Evolutionary conservation across 2,329 filamentous ascomycete genomes (phyloP).

Genomic region (Cladorrhinum sp.): DNA sequence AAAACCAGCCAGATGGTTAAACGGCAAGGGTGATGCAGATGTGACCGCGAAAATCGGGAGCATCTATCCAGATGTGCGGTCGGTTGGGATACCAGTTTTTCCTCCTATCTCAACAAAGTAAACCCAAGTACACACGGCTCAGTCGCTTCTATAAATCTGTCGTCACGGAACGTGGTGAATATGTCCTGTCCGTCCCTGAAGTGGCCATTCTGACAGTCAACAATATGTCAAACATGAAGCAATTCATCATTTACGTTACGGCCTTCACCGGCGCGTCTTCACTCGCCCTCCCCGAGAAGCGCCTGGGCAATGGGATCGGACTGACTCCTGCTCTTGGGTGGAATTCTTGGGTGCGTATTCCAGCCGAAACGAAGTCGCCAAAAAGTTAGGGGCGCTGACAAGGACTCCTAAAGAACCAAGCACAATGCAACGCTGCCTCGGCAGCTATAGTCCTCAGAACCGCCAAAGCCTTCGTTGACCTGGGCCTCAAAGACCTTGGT

Average conservation of each 20-base stretch:
- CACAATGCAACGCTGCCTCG: slow-evolving; percentile 20
- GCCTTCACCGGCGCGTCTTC: neutral
- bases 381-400: neutral
- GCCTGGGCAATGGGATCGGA: neutral
- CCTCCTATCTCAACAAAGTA: neutral
- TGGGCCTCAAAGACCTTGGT: slow-evolving; percentile 23
- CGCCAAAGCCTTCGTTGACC: slow-evolving; percentile 19
- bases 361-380: neutral
- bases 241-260: neutral
- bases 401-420: slow-evolving; percentile 13
- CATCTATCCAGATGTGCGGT: neutral
- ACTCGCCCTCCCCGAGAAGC: neutral
- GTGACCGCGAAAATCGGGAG: neutral
- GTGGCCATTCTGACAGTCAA: neutral
- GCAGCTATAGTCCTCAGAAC: slow-evolving; percentile 16
- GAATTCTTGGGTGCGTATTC: neutral
- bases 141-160: neutral
- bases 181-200: neutral
- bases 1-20: neutral
- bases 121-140: neutral
- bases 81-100: neutral
- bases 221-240: neutral
- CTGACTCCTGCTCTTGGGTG: neutral
- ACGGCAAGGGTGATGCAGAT: neutral
- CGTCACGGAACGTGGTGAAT: neutral